These are phyloP conservation scores for Aspergillus versicolor DNA, from an alignment of 2,329 filamentous ascomycete species.

Conservation along the genomic window DNA sequence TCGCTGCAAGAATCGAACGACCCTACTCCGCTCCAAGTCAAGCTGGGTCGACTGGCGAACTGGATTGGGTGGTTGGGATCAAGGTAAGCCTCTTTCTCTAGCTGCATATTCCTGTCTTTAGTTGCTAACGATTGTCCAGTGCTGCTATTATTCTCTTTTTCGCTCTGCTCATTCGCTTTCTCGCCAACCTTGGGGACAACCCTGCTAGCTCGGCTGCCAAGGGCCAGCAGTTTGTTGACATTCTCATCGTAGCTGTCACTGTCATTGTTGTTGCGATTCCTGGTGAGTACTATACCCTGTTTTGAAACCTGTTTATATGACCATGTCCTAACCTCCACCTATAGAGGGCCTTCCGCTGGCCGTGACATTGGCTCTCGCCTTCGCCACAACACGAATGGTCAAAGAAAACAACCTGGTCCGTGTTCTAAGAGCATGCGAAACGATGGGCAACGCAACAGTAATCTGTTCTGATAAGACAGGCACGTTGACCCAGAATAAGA, in stretches of 20 bases:
- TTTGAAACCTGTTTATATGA: neutral
- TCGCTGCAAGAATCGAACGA: conserved; percentile 71
- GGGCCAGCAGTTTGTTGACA: conserved; percentile 73
- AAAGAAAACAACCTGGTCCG: conserved; percentile 76
- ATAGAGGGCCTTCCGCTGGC: conserved; percentile 71
- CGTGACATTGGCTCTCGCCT: conserved; percentile 74
- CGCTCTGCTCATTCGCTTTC: conserved; percentile 81
- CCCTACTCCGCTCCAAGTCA: conserved; percentile 73
- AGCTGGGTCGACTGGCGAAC: conserved; percentile 71
- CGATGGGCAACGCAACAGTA: conserved; percentile 77
- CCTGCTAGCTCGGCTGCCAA: conserved; percentile 64
- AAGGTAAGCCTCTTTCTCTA: conserved; percentile 39
- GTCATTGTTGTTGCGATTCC: conserved; percentile 79
- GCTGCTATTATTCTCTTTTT: conserved; percentile 78
- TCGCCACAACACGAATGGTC: conserved; percentile 74
- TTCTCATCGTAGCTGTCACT: conserved; percentile 75
- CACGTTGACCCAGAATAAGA: conserved; percentile 71
- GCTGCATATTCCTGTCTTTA: neutral
- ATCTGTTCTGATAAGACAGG: conserved; percentile 81
- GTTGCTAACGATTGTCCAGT: conserved; percentile 24
- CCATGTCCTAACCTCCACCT: conserved; percentile 36
- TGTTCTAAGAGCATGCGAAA: conserved; percentile 74
- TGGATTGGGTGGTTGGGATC: conserved; percentile 78
- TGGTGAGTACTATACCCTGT: conserved; percentile 25
- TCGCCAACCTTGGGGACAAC: conserved; percentile 63